These are phyloP conservation scores for Apocynum venetum DNA, from an alignment of 257 asterid species.

Conservation along the genomic window DNA sequence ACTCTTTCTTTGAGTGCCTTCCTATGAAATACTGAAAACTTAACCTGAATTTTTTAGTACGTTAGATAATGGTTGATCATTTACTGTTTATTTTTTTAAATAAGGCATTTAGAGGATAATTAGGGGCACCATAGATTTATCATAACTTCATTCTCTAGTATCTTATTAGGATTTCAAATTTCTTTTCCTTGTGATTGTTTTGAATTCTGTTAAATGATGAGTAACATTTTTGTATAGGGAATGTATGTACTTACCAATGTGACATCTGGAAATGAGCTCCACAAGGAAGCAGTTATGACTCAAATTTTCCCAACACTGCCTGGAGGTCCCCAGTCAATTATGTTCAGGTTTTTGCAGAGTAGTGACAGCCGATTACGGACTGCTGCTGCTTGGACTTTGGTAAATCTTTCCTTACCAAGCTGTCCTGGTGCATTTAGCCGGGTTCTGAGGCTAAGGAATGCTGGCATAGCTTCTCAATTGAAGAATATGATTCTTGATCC, in stretches of 20 bases:
- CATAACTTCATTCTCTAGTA: neutral
- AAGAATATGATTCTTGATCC: constrained; percentile 74
- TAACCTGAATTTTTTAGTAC: neutral
- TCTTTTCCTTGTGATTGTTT: neutral
- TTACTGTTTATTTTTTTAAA: neutral
- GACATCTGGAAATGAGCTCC: constrained; percentile 87
- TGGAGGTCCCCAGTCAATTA: constrained; percentile 35
- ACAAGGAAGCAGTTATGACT: constrained; percentile 82
- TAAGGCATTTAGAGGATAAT: neutral
- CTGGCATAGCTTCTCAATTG: constrained; percentile 58
- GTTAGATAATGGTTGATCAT: neutral
- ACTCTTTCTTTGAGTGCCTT: neutral
- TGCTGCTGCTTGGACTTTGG: constrained; percentile 72
- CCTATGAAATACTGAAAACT: neutral
- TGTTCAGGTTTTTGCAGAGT: constrained; percentile 63
- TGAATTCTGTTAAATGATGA: constrained; percentile 2
- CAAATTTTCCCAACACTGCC: constrained; percentile 47
- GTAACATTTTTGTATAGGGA: constrained; percentile 37
- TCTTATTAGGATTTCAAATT: neutral
- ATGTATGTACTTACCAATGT: constrained; percentile 70
- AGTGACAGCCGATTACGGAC: constrained; percentile 64
- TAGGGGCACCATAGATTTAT: neutral
- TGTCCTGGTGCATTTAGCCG: constrained; percentile 58
- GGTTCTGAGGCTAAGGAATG: constrained; percentile 49
- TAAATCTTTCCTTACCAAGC: constrained; percentile 73